A percentile compares a stretch with the other conserved stretches of the same genome.
Conservation (phyloP, 805 yeast genomes). For the Debaryomyces hansenii region DNA sequence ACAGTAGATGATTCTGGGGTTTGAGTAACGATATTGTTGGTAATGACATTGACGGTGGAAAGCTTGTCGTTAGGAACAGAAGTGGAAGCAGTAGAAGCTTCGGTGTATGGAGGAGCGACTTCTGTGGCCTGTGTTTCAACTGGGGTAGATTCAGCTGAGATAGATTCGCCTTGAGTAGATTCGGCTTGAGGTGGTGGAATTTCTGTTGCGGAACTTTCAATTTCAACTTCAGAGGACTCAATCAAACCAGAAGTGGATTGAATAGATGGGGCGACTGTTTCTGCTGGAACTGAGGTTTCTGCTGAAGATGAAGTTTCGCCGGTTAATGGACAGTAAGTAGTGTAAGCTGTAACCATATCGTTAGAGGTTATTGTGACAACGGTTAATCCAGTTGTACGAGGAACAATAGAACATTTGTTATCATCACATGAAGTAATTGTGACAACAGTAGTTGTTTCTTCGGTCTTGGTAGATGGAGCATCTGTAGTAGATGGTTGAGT, state of each 20-base stretch:
- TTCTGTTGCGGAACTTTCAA: constrained; percentile 3
- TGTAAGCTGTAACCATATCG: constrained; percentile 35
- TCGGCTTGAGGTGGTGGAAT: not conserved
- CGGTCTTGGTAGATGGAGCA: constrained; percentile 14
- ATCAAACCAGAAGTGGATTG: not conserved
- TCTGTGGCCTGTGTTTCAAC: not conserved
- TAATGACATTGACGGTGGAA: constrained; percentile 39
- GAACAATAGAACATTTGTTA: constrained; percentile 25
- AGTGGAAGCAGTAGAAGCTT: constrained; percentile 4
- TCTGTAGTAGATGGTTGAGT: constrained; percentile 10
- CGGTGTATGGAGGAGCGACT: not conserved
- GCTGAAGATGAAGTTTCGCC: constrained; percentile 8
- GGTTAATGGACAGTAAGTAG: constrained; percentile 37
- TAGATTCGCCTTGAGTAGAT: not conserved
- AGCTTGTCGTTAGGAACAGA: constrained; percentile 11
- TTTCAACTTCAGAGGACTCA: constrained; percentile 6
- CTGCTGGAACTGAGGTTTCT: constrained; percentile 8
- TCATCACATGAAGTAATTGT: constrained; percentile 41
- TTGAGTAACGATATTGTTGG: constrained; percentile 40
- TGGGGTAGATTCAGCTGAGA: constrained; percentile 1
- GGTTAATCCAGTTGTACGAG: constrained; percentile 35
- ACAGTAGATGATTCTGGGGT: constrained; percentile 19
- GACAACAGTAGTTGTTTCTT: constrained; percentile 23
- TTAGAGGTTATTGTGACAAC: constrained; percentile 26
- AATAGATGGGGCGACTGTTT: constrained; percentile 7